A percentile compares a stretch with the other conserved stretches of the same genome.
Conservation (phyloP, 345 rosid genomes). For the Aurinia saxatilis region DNA sequence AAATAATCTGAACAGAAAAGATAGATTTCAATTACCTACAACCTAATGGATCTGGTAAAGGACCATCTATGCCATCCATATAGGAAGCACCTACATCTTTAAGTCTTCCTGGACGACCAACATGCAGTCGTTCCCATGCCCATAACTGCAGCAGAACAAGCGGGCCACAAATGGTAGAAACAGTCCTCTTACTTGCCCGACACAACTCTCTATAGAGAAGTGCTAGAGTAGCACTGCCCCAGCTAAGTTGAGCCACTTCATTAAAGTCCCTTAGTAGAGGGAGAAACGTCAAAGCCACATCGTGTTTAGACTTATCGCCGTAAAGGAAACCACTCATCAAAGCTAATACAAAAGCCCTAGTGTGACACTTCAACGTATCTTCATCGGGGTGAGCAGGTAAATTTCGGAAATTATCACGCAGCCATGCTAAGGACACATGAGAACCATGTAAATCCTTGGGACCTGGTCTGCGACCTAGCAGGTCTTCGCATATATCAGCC, state of each 20-base stretch:
- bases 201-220: constrained; percentile 36
- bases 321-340: constrained; percentile 35
- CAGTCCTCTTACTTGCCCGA: constrained; percentile 34
- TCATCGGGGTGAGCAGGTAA: constrained; percentile 28
- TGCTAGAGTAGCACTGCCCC: constrained; percentile 35
- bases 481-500: constrained; percentile 34
- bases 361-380: constrained; percentile 25
- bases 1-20: not conserved
- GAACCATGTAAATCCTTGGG: constrained; percentile 31
- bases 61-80: constrained; percentile 33
- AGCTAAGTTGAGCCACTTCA: constrained; percentile 29
- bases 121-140: constrained; percentile 35
- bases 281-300: constrained; percentile 33
- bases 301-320: constrained; percentile 34
- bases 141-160: constrained; percentile 34
- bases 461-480: constrained; percentile 32
- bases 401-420: constrained; percentile 30
- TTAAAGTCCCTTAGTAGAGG: constrained; percentile 27
- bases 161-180: constrained; percentile 34
- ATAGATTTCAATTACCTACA: constrained; percentile 27
- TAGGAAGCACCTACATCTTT: constrained; percentile 29
- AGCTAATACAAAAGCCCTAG: constrained; percentile 31
- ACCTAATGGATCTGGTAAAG: constrained; percentile 35
- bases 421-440: constrained; percentile 30
- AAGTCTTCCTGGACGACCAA: constrained; percentile 35